Evolutionary conservation across 1,139 yeast genomes (phyloP).

Genomic region (Suzukiozyma palmioleophila): DNA sequence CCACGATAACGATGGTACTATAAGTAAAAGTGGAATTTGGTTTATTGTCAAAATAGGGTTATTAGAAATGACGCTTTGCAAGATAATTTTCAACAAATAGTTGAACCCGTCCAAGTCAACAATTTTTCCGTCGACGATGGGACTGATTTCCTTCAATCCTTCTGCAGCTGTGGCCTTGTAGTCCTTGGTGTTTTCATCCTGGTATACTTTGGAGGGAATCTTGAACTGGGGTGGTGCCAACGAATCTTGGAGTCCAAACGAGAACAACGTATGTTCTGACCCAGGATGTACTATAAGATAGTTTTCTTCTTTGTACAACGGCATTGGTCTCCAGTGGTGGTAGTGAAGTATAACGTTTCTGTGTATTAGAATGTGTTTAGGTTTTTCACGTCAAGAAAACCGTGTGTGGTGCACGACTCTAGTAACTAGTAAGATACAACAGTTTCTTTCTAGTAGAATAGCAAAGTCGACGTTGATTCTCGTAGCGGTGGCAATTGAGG

Average conservation of each 20-base stretch:
- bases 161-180: constrained; percentile 32
- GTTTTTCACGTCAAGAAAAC: no score
- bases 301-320: constrained; percentile 58
- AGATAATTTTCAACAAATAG: constrained; percentile 57
- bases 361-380: no score
- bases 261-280: constrained; percentile 67
- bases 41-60: constrained; percentile 49
- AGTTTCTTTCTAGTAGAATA: no score
- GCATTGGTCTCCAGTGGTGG: constrained; percentile 29
- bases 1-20: constrained; percentile 68
- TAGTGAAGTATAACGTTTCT: no score
- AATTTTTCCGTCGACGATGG: constrained; percentile 61
- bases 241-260: constrained; percentile 78
- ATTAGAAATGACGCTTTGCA: constrained; percentile 51
- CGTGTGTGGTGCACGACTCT: no score
- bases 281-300: constrained; percentile 75
- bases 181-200: constrained; percentile 39
- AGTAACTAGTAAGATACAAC: no score
- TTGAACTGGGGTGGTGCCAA: constrained; percentile 72
- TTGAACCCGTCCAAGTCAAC: constrained; percentile 67
- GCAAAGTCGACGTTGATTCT: no score
- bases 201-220: constrained; percentile 73
- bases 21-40: constrained; percentile 46
- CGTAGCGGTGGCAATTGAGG: no score
- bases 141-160: constrained; percentile 48